Base-by-base conservation (phyloP, 768 basidiomycete species). In the Boletus rubescentipes region DNA sequence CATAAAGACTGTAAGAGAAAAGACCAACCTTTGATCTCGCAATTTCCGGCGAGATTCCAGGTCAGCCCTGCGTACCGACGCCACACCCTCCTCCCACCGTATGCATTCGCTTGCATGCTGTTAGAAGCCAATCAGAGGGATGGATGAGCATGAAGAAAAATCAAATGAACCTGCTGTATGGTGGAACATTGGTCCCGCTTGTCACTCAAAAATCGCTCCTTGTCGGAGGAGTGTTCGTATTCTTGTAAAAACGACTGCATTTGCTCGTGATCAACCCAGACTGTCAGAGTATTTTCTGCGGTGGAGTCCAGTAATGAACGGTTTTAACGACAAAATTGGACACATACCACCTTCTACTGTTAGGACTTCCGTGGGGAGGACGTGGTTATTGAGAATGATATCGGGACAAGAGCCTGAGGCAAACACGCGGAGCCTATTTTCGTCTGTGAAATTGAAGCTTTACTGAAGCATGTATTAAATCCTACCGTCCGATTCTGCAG, bases 401-500 rank as follows among this genome's bases (percentile, higher is more conserved):
- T 29, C 39, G 2, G 29, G 16, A 12, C 53, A 42, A 4, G 29
- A 26, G n/a, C n/a, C n/a, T n/a, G n/a, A 2, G 2, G 12, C 9
- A 31, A 3, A 14, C 5, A 0, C n/a, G 16, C 47, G 21, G 9
- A 54, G 40, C 15, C 53, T 54, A 23, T 6, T 26, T 26, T 35
- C 9, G 26, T 12, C 2, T 9, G 42, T 34, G n/a, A 39, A 2
- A n/a, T 9, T 21, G n/a, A 20, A 2, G 21, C 4, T 15, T 11
- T 12, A 5, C 26, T 15, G 4, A 31, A 31, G 20, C 20, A 10
- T 1, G 18, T 5, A 46, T 4, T 2, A 8, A 16, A 46, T 12
- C 50, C 2, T 38, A 51, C 60, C 53, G 39, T 45, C 20, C 10
- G 2, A 1, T 2, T 40, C 49, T 57, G 32, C 59, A 60, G 4